These are phyloP conservation scores for Mortierella sp. DNA, from an alignment of 371 early-diverging fungal species.

Conservation along the genomic window DNA sequence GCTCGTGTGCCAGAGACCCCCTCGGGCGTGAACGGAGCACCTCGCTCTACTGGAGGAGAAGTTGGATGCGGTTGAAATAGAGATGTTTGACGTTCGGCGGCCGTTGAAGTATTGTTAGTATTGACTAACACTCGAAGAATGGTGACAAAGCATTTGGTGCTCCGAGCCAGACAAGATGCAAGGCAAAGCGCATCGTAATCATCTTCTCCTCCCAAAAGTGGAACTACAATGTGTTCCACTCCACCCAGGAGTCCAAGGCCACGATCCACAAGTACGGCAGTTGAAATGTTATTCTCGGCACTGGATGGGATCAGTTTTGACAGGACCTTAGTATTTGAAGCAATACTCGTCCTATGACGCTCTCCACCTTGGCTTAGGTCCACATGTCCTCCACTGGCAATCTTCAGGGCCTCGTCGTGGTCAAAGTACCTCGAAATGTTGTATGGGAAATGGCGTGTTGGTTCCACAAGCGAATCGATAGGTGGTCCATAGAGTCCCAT, in stretches of 20 bases:
- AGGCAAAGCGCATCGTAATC: slow-evolving; percentile 37
- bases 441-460: slow-evolving; percentile 29
- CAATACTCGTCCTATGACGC: slow-evolving; percentile 34
- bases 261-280: slow-evolving; percentile 38
- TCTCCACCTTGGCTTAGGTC: slow-evolving; percentile 27
- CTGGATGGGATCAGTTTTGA: slow-evolving; percentile 36
- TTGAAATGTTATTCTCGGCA: slow-evolving; percentile 26
- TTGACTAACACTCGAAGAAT: slow-evolving; percentile 11
- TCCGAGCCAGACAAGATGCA: slow-evolving; percentile 31
- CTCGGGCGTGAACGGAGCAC: too few species aligned
- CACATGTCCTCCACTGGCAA: slow-evolving; percentile 40
- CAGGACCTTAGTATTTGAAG: slow-evolving; percentile 45
- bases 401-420: slow-evolving; percentile 40
- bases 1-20: too few species aligned
- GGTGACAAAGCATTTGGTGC: slow-evolving; percentile 39
- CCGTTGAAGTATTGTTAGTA: not conserved
- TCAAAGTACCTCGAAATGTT: slow-evolving; percentile 36
- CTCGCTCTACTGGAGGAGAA: not conserved
- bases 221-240: slow-evolving; percentile 39
- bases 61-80: slow-evolving; percentile 5
- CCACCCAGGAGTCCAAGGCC: slow-evolving; percentile 40
- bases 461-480: not conserved
- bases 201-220: slow-evolving; percentile 33
- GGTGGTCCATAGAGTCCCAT: not conserved
- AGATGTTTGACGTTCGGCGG: slow-evolving; percentile 1